These are phyloP conservation scores for Esteya vermicola DNA, from an alignment of 2,329 filamentous ascomycete species.

Conservation along the genomic window DNA sequence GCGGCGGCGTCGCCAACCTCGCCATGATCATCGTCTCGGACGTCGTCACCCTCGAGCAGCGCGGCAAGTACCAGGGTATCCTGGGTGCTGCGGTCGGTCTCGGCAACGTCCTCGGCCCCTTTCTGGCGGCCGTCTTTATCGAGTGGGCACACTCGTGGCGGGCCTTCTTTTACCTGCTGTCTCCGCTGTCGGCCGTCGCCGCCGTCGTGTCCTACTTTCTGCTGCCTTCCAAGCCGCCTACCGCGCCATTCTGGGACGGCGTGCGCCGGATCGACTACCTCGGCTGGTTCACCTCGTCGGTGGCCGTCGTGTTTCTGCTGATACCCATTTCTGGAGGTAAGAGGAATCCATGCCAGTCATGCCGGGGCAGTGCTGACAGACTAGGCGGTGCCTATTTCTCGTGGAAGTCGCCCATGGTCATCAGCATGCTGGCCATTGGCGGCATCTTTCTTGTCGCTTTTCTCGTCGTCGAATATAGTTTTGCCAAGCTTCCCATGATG, in stretches of 20 bases:
- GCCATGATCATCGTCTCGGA: conserved; percentile 49
- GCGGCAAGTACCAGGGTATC: conserved; percentile 39
- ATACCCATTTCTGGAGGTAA: too few relatives aligned
- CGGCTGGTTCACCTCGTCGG: conserved; percentile 38
- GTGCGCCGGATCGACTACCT: conserved; percentile 43
- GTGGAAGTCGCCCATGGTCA: conserved; percentile 42
- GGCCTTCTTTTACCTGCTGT: conserved; percentile 30
- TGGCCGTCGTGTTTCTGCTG: conserved; percentile 43
- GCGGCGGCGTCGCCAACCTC: conserved; percentile 44
- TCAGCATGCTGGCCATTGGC: conserved; percentile 35
- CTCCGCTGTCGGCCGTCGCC: conserved; percentile 31
- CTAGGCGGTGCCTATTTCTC: conserved; percentile 39
- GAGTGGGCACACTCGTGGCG: conserved; percentile 24
- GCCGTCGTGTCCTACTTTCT: conserved; percentile 30
- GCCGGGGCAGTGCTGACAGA: too few relatives aligned
- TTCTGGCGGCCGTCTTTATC: conserved; percentile 25
- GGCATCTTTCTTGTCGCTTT: conserved; percentile 5
- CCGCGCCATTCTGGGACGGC: conserved; percentile 27
- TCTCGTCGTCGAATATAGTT: conserved; percentile 7
- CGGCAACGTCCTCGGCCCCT: conserved; percentile 27
- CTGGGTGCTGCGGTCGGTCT: conserved; percentile 24
- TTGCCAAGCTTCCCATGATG: conserved; percentile 10
- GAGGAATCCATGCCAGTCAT: too few relatives aligned
- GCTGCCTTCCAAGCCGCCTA: conserved; percentile 28
- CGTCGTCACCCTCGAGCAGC: conserved; percentile 41